Conservation (phyloP, 331 rosid species). For the Pyrus hybrid region DNA sequence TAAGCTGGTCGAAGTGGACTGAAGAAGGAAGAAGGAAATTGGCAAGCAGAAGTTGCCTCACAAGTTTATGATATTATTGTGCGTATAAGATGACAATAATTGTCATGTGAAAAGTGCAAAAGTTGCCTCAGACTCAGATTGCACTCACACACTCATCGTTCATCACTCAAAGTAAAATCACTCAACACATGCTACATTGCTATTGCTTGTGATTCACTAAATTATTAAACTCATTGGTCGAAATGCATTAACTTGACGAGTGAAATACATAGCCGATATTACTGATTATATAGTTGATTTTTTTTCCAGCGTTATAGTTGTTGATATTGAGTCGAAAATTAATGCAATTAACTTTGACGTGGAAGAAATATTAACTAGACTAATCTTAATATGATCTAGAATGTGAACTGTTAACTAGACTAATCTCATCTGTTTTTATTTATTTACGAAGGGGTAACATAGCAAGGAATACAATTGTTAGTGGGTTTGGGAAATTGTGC, state of each 20-base stretch:
- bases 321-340: not conserved
- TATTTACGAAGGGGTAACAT: not conserved
- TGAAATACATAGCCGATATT: not conserved
- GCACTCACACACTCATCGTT: not conserved
- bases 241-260: not conserved
- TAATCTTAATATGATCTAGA: no score
- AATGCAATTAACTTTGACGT: not conserved
- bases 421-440: no score
- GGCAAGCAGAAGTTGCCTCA: no score
- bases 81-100: not conserved
- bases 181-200: not conserved
- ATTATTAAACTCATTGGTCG: not conserved
- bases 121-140: not conserved
- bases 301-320: no score
- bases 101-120: not conserved
- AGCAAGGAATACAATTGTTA: not conserved
- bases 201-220: not conserved
- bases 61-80: not conserved
- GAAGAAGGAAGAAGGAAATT: not conserved
- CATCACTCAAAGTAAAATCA: not conserved
- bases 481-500: conserved; percentile 9
- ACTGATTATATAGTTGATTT: not conserved
- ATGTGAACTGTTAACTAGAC: not conserved
- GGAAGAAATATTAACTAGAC: no score
- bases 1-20: not conserved